Base-by-base conservation (phyloP, 805 yeast genomes). In the Yarrowia sp. region DNA sequence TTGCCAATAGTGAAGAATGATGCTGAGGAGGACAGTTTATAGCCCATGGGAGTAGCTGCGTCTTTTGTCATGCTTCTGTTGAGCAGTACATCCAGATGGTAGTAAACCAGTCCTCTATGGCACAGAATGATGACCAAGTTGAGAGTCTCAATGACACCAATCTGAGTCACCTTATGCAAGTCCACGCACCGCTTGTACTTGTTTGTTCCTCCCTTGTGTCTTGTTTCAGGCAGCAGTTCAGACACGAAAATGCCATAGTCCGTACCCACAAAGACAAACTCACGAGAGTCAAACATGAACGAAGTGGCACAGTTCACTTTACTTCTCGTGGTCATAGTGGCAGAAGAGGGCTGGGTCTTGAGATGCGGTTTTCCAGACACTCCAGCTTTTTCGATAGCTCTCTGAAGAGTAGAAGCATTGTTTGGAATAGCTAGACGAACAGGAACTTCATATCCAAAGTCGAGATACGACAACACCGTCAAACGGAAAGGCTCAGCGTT, bases 1-100 rank as follows among this genome's bases (percentile, higher is more conserved):
- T 80, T 82, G 0, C 95, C 97, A 66, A 88, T 77, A 55, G 82
- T 83, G 75, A 89, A 92, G 68, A 82, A 86, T 1, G 64, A 58
- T 7, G 64, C 64, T 1, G 64, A 43, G 1, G 51, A 69, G n/a
- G 74, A 74, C 11, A 77, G 66, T 17, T 73, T 80, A 70, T 84
- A 86, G 14, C 89, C 86, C 22, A 83, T 47, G 17, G 77, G 22
- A 65, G 62, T 44, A 32, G 50, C 22, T 7, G 50, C 28, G 13
- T 36, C 64, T 28, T 58, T 58, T 39, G 51, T 58, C 51, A 43
- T 43, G 33, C 43, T 33, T 1, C 70, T 69, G 43, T 71, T 71
- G 57, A 88, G 72, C 14, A 92, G 70, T 68, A 85, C 84, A 44
- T 86, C 87, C 22, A 91, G 75, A 36, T 85, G 83, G 67, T 86